phyloP scores from a whole-genome alignment of 768 basidiomycete genomes.

The Mycena maculata region DNA sequence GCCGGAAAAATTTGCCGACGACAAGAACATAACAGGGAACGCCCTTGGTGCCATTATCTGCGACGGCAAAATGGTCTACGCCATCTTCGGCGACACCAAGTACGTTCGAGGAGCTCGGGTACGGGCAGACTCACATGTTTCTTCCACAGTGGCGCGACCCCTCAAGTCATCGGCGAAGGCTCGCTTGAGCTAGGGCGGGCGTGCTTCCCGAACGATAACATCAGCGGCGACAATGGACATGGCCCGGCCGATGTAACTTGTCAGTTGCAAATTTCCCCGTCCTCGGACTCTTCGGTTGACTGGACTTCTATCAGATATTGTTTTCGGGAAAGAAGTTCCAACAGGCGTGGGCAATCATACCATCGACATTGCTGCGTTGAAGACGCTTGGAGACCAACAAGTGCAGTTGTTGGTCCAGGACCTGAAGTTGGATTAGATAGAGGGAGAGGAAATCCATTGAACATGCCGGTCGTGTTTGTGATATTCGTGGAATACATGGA shows the following conservation, averaged over 20 bases:
- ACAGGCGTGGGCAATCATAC: constrained; percentile 30
- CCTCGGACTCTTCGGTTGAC: no score
- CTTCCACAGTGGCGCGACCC: constrained; percentile 27
- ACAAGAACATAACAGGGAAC: constrained; percentile 27
- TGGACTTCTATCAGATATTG: constrained; percentile 37
- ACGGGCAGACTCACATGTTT: background rate
- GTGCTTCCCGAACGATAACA: constrained; percentile 35
- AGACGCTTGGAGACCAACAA: constrained; percentile 34
- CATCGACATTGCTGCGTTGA: constrained; percentile 37
- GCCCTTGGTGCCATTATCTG: constrained; percentile 38
- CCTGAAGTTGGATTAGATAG: constrained; percentile 3
- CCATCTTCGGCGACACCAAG: constrained; percentile 40
- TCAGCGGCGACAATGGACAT: constrained; percentile 35
- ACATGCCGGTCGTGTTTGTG: no score
- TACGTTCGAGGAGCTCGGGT: background rate
- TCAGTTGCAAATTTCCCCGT: constrained; percentile 2
- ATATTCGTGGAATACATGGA: no score
- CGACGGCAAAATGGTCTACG: constrained; percentile 38
- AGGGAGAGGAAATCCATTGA: no score
- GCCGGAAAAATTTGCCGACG: constrained; percentile 16
- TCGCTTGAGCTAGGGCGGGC: constrained; percentile 37
- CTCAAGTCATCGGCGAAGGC: constrained; percentile 40
- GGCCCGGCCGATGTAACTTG: constrained; percentile 34
- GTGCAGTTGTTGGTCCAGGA: constrained; percentile 25
- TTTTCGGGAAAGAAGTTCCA: constrained; percentile 31